These are phyloP conservation scores for Leccinum griseonigrum DNA, from an alignment of 1,284 basidiomycete species.

Conservation along the genomic window DNA sequence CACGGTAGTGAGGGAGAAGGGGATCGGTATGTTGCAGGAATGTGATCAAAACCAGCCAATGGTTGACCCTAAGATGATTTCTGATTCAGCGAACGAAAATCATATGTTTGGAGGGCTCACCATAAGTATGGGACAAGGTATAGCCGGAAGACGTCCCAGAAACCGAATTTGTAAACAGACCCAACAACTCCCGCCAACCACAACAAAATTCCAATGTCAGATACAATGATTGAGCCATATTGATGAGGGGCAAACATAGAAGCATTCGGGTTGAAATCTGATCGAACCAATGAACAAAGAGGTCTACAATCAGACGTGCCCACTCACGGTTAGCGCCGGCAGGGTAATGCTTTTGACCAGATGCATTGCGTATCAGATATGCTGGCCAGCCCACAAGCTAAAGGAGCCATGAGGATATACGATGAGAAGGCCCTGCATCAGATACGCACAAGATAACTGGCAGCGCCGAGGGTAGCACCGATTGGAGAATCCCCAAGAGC, in stretches of 20 bases:
- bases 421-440: neutral
- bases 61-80: slow-evolving; percentile 55
- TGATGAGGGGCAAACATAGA: slow-evolving; percentile 89
- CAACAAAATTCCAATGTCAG: slow-evolving; percentile 81
- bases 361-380: slow-evolving; percentile 85
- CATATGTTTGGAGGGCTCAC: slow-evolving; percentile 37
- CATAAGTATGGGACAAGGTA: slow-evolving; percentile 93
- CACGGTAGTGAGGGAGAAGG: slow-evolving; percentile 91
- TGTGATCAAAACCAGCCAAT: slow-evolving; percentile 91
- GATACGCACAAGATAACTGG: slow-evolving; percentile 67
- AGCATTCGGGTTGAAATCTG: slow-evolving; percentile 82
- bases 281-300: neutral
- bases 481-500: slow-evolving; percentile 93
- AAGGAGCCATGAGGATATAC: slow-evolving; percentile 5
- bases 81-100: slow-evolving; percentile 5
- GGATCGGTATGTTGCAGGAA: slow-evolving; percentile 99
- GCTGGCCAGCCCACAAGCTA: slow-evolving; percentile 84
- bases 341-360: slow-evolving; percentile 88
- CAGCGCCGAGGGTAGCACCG: slow-evolving; percentile 64
- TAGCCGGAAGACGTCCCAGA: slow-evolving; percentile 74
- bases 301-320: slow-evolving; percentile 1
- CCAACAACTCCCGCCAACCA: slow-evolving; percentile 64
- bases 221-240: slow-evolving; percentile 74
- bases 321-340: slow-evolving; percentile 76
- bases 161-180: slow-evolving; percentile 67